Evolutionary conservation across 768 basidiomycete genomes (phyloP), one percentile per base, ranked within the genome.

Genomic region (Lactarius tabidus): DNA sequence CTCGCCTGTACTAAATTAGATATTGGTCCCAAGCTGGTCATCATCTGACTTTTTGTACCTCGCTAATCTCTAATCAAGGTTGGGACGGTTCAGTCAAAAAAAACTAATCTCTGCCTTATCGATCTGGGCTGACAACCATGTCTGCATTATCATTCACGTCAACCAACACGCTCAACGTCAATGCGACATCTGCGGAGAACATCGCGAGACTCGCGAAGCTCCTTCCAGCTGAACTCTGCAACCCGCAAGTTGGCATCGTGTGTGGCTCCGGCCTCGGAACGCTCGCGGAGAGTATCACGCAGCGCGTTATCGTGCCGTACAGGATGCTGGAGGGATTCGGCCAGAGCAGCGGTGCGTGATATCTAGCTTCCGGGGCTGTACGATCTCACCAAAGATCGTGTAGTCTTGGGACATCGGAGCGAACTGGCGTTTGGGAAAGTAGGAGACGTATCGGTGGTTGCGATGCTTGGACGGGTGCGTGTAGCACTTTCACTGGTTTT

Each of bases 231-330:
- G 70, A 71, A 15, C 80, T 89, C 10, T 78, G 75, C 31, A 72
- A 63, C n/a, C 93, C 93, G 12, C 79, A 79, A 38, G 83, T 93
- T 20, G 93, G 89, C 23, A 91, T 95, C 70, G 86, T 95, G 31
- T 95, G 93, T 73, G 93, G 94, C 63, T 91, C 89, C 1, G 93
- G 94, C 3, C 78, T 95, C 58, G 86, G 85, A 71, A 91, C 90
- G 1, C 81, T 96, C 31, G 90, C 83, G 0, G 79, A 82, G 14
- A 82, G 77, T 39, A 75, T 93, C 60, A 80, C 80, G 33, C 81
- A 89, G 60, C 77, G 79, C 2, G 79, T 85, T 0, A 76, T 81
- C 58, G 79, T 95, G 57, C 82, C 85, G 0, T 95, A 95, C 72
- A 78, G 79, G 12, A 74, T 79, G 41, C 79, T 95, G 17, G 83